A percentile compares a stretch with the other conserved stretches of the same genome.
Conservation (phyloP, 306 rosid genomes). For the Pterocarpus santalinus region DNA sequence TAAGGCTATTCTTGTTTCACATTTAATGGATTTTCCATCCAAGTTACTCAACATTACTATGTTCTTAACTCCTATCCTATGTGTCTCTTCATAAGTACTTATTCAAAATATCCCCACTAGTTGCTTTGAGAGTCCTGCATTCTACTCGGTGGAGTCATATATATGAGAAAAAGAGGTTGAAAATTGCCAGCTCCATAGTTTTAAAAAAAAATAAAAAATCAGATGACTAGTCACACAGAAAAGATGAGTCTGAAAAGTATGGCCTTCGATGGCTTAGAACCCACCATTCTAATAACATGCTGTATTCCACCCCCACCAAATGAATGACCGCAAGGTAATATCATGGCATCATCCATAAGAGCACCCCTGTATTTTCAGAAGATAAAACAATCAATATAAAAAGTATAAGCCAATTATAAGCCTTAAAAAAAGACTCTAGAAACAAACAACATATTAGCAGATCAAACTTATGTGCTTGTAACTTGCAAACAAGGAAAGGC, state of each 20-base stretch:
- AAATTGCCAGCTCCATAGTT: slow-evolving; percentile 50
- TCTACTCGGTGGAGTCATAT: slow-evolving; percentile 44
- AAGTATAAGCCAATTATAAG: slow-evolving; percentile 9
- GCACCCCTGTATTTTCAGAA: slow-evolving; percentile 72
- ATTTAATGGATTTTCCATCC: neutral
- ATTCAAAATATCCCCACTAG: slow-evolving; percentile 33
- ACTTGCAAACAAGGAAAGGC: neutral
- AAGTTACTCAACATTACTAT: neutral
- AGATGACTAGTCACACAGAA: slow-evolving; percentile 54
- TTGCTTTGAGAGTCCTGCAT: slow-evolving; percentile 28
- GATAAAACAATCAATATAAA: slow-evolving; percentile 25
- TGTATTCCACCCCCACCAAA: slow-evolving; percentile 91
- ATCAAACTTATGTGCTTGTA: slow-evolving; percentile 27
- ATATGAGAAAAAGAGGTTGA: slow-evolving; percentile 46
- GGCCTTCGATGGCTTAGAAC: slow-evolving; percentile 64
- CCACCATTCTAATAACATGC: slow-evolving; percentile 89
- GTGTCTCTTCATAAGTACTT: slow-evolving; percentile 10
- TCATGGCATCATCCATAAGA: slow-evolving; percentile 98
- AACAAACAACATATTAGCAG: slow-evolving; percentile 14
- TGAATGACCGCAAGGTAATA: slow-evolving; percentile 99
- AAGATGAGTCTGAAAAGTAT: slow-evolving; percentile 44
- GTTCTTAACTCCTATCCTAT: slow-evolving; percentile 17
- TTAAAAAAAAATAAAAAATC: slow-evolving; percentile 46
- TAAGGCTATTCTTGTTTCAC: slow-evolving; percentile 10
- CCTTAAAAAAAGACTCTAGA: slow-evolving; percentile 15